phyloP scores from a whole-genome alignment of 495 filamentous ascomycete species.

The Parathielavia hyrcaniae region DNA sequence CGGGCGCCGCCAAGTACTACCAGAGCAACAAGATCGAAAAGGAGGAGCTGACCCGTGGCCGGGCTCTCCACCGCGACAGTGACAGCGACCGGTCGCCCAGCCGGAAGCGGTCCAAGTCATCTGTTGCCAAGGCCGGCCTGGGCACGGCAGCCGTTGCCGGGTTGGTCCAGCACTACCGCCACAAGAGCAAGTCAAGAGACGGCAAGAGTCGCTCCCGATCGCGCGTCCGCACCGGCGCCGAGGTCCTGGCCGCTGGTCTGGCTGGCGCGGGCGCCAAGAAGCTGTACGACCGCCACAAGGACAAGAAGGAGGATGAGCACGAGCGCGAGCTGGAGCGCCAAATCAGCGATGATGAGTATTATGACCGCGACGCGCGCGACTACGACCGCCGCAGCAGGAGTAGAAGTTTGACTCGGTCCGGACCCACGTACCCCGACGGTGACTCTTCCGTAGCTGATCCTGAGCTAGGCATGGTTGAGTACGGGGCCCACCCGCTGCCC shows the following conservation, averaged over 20 bases:
- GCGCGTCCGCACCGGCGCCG: slow-evolving; percentile 51
- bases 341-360: slow-evolving; percentile 28
- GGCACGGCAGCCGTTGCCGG: slow-evolving; percentile 75
- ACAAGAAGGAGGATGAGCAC: slow-evolving; percentile 38
- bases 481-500: slow-evolving; percentile 61
- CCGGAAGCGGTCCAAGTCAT: slow-evolving; percentile 49
- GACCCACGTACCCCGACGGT: slow-evolving; percentile 44
- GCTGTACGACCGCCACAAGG: slow-evolving; percentile 64
- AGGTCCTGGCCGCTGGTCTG: slow-evolving; percentile 67
- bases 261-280: slow-evolving; percentile 74
- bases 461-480: slow-evolving; percentile 74
- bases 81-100: slow-evolving; percentile 34
- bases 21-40: slow-evolving; percentile 61
- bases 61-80: slow-evolving; percentile 56
- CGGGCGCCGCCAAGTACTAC: slow-evolving; percentile 72
- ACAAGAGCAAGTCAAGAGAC: slow-evolving; percentile 55
- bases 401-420: slow-evolving; percentile 48
- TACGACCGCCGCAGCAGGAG: slow-evolving; percentile 44
- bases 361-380: slow-evolving; percentile 22
- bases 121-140: slow-evolving; percentile 69
- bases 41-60: slow-evolving; percentile 59
- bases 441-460: slow-evolving; percentile 47
- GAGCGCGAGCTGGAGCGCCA: slow-evolving; percentile 38
- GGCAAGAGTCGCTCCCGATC: slow-evolving; percentile 54
- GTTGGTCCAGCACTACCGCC: slow-evolving; percentile 64